Base-by-base conservation (phyloP, 2,329 filamentous ascomycete genomes). In the Aspergillus flavus region DNA sequence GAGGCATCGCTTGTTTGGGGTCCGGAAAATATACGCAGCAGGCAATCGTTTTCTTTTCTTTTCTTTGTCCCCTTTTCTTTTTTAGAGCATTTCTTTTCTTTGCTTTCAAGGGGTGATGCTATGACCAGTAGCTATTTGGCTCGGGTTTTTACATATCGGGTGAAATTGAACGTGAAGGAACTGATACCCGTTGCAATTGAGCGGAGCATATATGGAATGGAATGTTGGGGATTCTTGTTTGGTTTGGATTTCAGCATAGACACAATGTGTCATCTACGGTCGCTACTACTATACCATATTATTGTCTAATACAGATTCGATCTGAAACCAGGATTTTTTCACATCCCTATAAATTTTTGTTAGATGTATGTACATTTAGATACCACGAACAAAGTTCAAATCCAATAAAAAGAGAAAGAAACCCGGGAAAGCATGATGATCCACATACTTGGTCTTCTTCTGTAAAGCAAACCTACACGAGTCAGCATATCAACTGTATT, bases 211-310 rank as follows among this genome's bases (percentile, higher is more conserved):
- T 46, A 60, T 55, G 65, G 60, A 67, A 62, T 59, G 45, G 58
- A 61, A 63, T 60, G 59, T 57, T 53, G 9, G 43, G 55, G 45
- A 32, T 55, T 58, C 39, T 21, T 46, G 45, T 55, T 41, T 59
- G 26, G 57, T 6, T 58, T 58, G 36, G 61, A 61, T 58, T 57
- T 55, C 57, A 57, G 61, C 58, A 67, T 67, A 53, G 59, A 65
- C 60, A 66, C 59, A 48, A 55, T 61, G 66, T 69, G 67, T 69
- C 66, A 61, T 59, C 57, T 52, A 69, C 64, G 64, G 66, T 69
- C 64, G 66, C 67, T 69, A 68, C 66, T 64, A 64, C 54, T 66
- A 66, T 64, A 67, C 61, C 62, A 62, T 66, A 69, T 68, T 69
- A 69, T 69, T 69, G 64, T 68, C 67, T 69, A 69, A 69, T 69